These are phyloP conservation scores for Ogataea dorogensis DNA, from an alignment of 805 yeast species.

Conservation along the genomic window DNA sequence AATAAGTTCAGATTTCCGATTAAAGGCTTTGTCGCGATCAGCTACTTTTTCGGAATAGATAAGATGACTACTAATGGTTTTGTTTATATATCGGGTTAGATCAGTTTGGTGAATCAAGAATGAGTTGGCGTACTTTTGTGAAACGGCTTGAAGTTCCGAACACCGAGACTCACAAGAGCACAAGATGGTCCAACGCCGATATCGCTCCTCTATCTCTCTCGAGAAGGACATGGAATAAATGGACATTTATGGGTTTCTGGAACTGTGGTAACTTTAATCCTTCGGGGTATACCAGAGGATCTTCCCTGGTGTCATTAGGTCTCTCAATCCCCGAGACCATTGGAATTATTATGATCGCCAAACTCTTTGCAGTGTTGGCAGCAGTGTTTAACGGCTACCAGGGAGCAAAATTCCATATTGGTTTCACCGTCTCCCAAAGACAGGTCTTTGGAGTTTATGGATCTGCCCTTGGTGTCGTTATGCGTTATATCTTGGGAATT, in stretches of 20 bases:
- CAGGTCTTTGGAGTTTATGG: not conserved
- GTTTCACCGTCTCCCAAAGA: not conserved
- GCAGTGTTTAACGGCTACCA: not conserved
- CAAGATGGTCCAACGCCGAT: conserved; percentile 33
- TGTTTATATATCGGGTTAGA: too few species aligned
- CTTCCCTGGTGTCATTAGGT: not conserved
- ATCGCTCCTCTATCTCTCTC: conserved; percentile 42
- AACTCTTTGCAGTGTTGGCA: not conserved
- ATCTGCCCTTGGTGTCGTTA: conserved; percentile 9
- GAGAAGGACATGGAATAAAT: conserved; percentile 45
- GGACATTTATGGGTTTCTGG: conserved; percentile 42
- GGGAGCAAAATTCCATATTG: conserved; percentile 1
- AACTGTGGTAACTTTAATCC: conserved; percentile 30
- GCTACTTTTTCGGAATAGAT: too few species aligned
- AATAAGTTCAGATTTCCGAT: too few species aligned
- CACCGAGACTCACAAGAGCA: not conserved
- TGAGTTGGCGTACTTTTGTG: too few species aligned
- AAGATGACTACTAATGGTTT: too few species aligned
- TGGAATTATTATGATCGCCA: not conserved
- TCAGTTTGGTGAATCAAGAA: too few species aligned
- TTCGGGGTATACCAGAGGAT: conserved; percentile 10
- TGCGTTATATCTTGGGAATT: conserved; percentile 43
- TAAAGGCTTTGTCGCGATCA: too few species aligned
- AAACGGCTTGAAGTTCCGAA: too few species aligned
- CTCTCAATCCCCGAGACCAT: not conserved